Percentiles rank a stretch among this genome's conserved stretches.
Conservation (phyloP, 352 stramenopile genomes). For the Pythium periplocum region DNA sequence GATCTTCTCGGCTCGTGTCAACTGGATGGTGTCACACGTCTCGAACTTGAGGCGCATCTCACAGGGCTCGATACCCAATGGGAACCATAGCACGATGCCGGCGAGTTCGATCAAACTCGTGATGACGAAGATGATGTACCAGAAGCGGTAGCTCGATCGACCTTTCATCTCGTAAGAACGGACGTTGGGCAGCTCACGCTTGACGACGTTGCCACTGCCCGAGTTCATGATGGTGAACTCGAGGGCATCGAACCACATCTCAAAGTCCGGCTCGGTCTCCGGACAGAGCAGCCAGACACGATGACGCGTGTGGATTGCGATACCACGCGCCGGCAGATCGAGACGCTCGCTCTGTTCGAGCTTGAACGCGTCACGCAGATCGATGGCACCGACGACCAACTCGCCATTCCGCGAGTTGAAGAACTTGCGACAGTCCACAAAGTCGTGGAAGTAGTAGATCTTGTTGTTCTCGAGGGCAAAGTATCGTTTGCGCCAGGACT, state of each 20-base stretch:
- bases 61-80: conserved; percentile 58
- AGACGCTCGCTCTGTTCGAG: conserved; percentile 69
- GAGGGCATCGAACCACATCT: conserved; percentile 78
- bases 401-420: conserved; percentile 78
- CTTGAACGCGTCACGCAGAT: conserved; percentile 74
- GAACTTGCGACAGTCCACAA: conserved; percentile 82
- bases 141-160: conserved; percentile 59
- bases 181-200: conserved; percentile 75
- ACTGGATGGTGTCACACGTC: conserved; percentile 49
- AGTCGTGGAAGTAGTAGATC: conserved; percentile 86
- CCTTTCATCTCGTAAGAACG: conserved; percentile 77
- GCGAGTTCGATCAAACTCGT: conserved; percentile 54
- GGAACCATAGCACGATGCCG: conserved; percentile 42
- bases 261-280: conserved; percentile 76
- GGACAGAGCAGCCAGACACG: conserved; percentile 73
- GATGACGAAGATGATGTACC: conserved; percentile 68
- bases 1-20: conserved; percentile 35
- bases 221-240: conserved; percentile 74
- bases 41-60: conserved; percentile 52
- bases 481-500: conserved; percentile 77
- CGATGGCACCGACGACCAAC: conserved; percentile 68
- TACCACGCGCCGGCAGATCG: conserved; percentile 57
- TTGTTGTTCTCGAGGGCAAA: conserved; percentile 80
- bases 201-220: conserved; percentile 65
- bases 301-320: conserved; percentile 73